A percentile compares a stretch with the other conserved stretches of the same genome.
Evolutionary conservation across 2,329 filamentous ascomycete species (phyloP).

Genomic region (Alternaria burnsii): DNA sequence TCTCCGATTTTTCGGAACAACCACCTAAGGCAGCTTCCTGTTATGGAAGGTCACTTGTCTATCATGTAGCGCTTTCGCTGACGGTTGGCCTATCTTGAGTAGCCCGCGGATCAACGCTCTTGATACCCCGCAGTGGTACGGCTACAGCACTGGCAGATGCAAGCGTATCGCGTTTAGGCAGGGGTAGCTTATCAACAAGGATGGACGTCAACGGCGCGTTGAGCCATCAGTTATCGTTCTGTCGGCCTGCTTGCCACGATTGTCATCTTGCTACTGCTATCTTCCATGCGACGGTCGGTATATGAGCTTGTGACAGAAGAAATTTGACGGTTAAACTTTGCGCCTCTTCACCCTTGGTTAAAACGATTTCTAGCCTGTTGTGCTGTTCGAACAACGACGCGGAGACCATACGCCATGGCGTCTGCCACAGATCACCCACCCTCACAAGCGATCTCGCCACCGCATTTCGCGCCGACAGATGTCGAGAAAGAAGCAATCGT

Average conservation of each 20-base stretch:
- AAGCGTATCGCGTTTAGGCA: slow-evolving; percentile 10
- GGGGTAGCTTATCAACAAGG: slow-evolving; percentile 26
- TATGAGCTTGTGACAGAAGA: not conserved
- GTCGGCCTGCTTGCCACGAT: not conserved
- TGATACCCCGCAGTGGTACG: slow-evolving; percentile 25
- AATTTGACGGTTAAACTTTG: not conserved
- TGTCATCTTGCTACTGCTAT: not conserved
- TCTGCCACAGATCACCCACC: slow-evolving; percentile 1
- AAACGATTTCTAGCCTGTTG: not conserved
- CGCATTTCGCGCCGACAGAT: not conserved
- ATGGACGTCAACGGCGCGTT: slow-evolving; percentile 21
- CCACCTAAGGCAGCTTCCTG: slow-evolving; percentile 29
- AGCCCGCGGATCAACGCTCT: slow-evolving; percentile 17
- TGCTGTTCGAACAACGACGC: not conserved
- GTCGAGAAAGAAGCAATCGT: slow-evolving; percentile 30
- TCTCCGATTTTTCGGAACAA: slow-evolving; percentile 3
- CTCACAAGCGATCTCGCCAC: not conserved
- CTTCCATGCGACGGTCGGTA: not conserved
- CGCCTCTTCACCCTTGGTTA: not conserved
- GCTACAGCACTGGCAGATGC: slow-evolving; percentile 16
- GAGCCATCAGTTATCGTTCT: slow-evolving; percentile 13
- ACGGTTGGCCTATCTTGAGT: slow-evolving; percentile 20
- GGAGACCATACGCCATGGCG: slow-evolving; percentile 5
- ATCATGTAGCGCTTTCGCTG: slow-evolving; percentile 19
- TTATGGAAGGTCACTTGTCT: slow-evolving; percentile 24